Evolutionary conservation across 2,329 filamentous ascomycete genomes (phyloP), one percentile per base, ranked within the genome.

Genomic region (Diaporthe nobilis): DNA sequence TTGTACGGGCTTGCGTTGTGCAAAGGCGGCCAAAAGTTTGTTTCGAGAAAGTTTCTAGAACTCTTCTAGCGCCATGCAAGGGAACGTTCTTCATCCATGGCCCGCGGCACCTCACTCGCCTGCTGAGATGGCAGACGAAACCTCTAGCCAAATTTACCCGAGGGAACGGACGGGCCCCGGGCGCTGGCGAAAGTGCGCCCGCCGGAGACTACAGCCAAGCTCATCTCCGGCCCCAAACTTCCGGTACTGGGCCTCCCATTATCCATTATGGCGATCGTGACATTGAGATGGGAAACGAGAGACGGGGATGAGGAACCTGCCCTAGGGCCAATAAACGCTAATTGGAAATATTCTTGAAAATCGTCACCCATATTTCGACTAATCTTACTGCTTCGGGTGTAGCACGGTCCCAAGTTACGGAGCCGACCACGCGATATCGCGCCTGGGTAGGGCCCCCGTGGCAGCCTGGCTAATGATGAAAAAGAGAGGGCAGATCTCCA

Each of bases 301-400:
- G 17, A 51, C 42, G 63, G 63, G 42, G 63, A 67, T 67, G 7
- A 49, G 4, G 37, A 13, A 13, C 42, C 13, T 67, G 63, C 63
- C 63, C 28, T 51, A 68, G 44, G 63, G 44, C 44, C 25, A 51
- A 37, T 20, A 28, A 53, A 68, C 63, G 63, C 63, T 68, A 39
- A 53, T 68, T 68, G 47, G 63, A 22, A 53, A 34, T 34, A 34
- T 34, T 68, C 47, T 68, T 39, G 63, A 68, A 68, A 68, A 20
- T 68, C 63, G n/a, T 68, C 20, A 53, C 65, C 65, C 65, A 53
- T 53, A 51, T 37, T 51, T 68, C 65, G 65, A 68, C 28, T 37
- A 68, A 68, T 68, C 49, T 68, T 53, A 42, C 65, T 68, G 65
- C 65, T 68, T 68, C 22, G n/a, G 65, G 65, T 68, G 47, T 68